A percentile compares a stretch with the other conserved stretches of the same genome.
phyloP scores from a whole-genome alignment of 169 alveolate genomes.

The Plasmodium reichenowi region DNA sequence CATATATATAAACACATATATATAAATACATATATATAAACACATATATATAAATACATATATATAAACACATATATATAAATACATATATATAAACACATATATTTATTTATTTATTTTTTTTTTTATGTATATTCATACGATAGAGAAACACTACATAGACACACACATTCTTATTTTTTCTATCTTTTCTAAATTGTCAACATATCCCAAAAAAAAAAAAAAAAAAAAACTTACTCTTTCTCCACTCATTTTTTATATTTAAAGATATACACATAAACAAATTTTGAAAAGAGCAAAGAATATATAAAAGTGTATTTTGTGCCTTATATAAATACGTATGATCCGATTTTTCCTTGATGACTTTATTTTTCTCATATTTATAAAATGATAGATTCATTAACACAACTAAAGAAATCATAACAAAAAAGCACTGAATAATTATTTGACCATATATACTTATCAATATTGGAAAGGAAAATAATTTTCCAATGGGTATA shows the following conservation, averaged over 20 bases:
- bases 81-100: neutral
- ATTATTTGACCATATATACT: slow-evolving; percentile 7
- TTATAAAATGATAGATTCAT: neutral
- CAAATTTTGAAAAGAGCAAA: neutral
- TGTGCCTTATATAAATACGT: neutral
- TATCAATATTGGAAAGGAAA: neutral
- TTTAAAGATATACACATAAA: slow-evolving; percentile 6
- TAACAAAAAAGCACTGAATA: neutral
- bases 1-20: neutral
- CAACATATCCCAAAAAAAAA: neutral
- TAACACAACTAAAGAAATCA: neutral
- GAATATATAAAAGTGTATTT: neutral
- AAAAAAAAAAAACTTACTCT: neutral
- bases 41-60: neutral
- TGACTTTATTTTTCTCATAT: neutral
- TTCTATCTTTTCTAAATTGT: too few species aligned
- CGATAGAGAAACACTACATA: neutral
- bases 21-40: too few species aligned
- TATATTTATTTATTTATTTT: too few species aligned
- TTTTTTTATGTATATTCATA: neutral
- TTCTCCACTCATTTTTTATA: slow-evolving; percentile 3
- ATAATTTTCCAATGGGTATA: neutral
- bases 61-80: neutral
- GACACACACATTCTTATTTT: neutral
- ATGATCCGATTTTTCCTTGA: neutral